Base-by-base conservation (phyloP, 2,329 filamentous ascomycete genomes). In the Talaromyces albobiverticillius region DNA sequence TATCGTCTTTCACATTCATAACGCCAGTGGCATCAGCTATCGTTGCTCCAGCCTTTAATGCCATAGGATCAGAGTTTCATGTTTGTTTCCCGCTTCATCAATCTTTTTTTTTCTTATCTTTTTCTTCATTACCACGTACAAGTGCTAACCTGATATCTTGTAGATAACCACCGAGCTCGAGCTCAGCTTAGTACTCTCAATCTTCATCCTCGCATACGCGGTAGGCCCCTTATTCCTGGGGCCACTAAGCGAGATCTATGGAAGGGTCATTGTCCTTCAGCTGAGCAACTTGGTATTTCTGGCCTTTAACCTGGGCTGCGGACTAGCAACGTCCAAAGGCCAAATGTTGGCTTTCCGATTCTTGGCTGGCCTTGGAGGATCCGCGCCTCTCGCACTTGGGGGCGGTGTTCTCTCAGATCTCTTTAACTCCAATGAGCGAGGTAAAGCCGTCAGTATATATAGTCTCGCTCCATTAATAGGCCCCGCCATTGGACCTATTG, bases 131-230 rank as follows among this genome's bases (percentile, higher is more conserved):
- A n/a, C n/a, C n/a, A n/a, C n/a, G n/a, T n/a, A n/a, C n/a, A n/a
- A n/a, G n/a, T n/a, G n/a, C n/a, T n/a, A n/a, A n/a, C n/a, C n/a
- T n/a, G n/a, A n/a, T n/a, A n/a, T n/a, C n/a, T n/a, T n/a, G n/a
- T n/a, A n/a, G n/a, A 79, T 75, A 3, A 71, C 68, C 29, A 82
- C 76, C 56, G 65, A 70, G 6, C 69, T 79, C 46, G 73, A 88
- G 1, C 80, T 78, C 0, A 78, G 82, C 0, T 84, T 90, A 48
- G 83, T 86, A 51, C 82, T 89, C 1, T 86, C 83, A 0, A 79
- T 80, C 10, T 76, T 76, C 56, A 68, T 80, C 3, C 66, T 80
- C 0, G 74, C 77, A 60, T 60, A 71, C 34, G 67, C 65, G 16
- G 67, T 70, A 23, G 69, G 69, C 1, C 68, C 69, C 1, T 56